Evolutionary conservation across 768 basidiomycete species (phyloP).

Genomic region (Strobilomyces dryophilus): DNA sequence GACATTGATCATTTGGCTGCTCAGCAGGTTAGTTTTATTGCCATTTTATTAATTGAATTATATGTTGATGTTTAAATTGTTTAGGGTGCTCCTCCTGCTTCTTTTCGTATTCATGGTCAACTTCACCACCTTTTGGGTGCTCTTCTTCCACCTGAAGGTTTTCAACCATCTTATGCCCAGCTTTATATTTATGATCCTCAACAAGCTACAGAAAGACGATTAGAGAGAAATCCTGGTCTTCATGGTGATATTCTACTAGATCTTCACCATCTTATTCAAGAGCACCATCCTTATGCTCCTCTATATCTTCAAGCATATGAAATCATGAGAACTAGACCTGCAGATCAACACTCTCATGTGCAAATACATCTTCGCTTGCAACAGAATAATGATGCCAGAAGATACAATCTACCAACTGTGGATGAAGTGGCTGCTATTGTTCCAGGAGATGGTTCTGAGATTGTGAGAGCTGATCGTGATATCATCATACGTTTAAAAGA

Average conservation of each 20-base stretch:
- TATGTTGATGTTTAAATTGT: neutral
- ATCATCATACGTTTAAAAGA: neutral
- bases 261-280: neutral
- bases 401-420: slow-evolving; percentile 42
- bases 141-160: slow-evolving; percentile 20
- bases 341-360: neutral
- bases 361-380: neutral
- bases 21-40: too few species aligned
- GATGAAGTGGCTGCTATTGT: slow-evolving; percentile 40
- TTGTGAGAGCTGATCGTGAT: neutral
- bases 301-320: neutral
- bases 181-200: slow-evolving; percentile 32
- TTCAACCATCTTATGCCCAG: slow-evolving; percentile 34
- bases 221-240: neutral
- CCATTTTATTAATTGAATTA: slow-evolving; percentile 7
- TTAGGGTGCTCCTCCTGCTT: slow-evolving; percentile 14
- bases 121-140: slow-evolving; percentile 36
- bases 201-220: neutral
- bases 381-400: slow-evolving; percentile 22
- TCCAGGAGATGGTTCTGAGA: slow-evolving; percentile 27
- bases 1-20: too few species aligned
- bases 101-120: slow-evolving; percentile 29
- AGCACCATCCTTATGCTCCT: neutral
- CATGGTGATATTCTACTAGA: neutral
- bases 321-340: neutral